These are phyloP conservation scores for Albugo laibachii DNA, from an alignment of 352 stramenopile genomes.

Conservation along the genomic window DNA sequence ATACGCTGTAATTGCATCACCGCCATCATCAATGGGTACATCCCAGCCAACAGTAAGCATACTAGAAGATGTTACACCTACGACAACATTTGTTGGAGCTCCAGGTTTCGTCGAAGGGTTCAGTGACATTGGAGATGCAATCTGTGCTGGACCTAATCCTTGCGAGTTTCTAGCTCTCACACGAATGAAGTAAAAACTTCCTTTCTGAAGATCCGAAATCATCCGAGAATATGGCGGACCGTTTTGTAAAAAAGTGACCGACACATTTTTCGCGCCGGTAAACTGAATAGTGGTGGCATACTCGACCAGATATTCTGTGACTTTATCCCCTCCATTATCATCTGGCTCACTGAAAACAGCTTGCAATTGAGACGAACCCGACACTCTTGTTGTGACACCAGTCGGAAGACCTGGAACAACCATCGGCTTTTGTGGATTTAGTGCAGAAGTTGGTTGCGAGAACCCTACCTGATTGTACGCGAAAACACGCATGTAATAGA, in stretches of 20 bases:
- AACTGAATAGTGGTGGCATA: conserved; percentile 77
- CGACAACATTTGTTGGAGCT: conserved; percentile 62
- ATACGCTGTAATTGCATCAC: conserved; percentile 78
- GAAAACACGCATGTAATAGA: conserved; percentile 88
- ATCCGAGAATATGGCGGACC: conserved; percentile 32
- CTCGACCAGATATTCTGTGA: conserved; percentile 85
- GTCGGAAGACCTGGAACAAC: conserved; percentile 48
- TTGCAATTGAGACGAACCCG: conserved; percentile 67
- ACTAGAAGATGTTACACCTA: conserved; percentile 59
- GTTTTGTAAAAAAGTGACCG: conserved; percentile 30
- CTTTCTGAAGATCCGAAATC: conserved; percentile 39
- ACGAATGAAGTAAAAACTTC: conserved; percentile 48
- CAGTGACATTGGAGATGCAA: conserved; percentile 71
- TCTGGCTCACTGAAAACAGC: conserved; percentile 79
- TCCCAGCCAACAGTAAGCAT: conserved; percentile 84
- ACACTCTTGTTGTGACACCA: conserved; percentile 42
- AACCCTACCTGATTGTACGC: conserved; percentile 92
- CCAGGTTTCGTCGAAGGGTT: conserved; percentile 83
- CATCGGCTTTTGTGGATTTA: conserved; percentile 53
- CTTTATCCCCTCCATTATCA: conserved; percentile 64
- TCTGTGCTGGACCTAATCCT: conserved; percentile 56
- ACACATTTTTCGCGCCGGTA: conserved; percentile 14
- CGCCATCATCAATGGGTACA: conserved; percentile 70
- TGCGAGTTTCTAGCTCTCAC: conserved; percentile 51
- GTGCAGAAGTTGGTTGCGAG: conserved; percentile 30